phyloP scores from a whole-genome alignment of 306 rosid genomes.

The Ceratonia siliqua region DNA sequence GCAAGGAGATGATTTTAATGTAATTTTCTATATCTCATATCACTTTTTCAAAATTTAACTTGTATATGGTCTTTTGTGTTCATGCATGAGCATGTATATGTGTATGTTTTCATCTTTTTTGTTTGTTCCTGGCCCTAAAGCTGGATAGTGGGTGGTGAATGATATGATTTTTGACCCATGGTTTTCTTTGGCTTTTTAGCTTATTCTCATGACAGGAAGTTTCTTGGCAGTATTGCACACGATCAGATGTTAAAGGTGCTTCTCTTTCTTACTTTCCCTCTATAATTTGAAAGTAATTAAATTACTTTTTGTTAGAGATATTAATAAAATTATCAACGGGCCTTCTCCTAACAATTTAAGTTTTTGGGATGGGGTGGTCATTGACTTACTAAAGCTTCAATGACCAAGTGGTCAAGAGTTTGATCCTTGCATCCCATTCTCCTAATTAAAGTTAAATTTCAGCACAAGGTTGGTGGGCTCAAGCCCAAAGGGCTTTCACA shows the following conservation, averaged over 20 bases:
- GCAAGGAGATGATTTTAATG: not conserved
- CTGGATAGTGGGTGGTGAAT: not conserved
- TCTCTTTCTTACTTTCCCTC: conserved; percentile 2
- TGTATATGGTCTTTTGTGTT: not conserved
- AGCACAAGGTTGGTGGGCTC: no score
- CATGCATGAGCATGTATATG: not conserved
- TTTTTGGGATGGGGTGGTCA: no score
- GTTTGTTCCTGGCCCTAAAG: not conserved
- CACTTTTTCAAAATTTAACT: not conserved
- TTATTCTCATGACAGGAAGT: conserved; percentile 73
- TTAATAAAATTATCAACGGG: no score
- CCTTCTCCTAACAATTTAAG: not conserved
- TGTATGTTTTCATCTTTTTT: not conserved
- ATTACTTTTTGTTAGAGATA: no score
- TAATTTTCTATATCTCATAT: not conserved
- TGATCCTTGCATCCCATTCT: no score
- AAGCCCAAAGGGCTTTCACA: no score
- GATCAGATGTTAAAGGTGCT: conserved; percentile 76
- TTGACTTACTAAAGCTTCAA: no score
- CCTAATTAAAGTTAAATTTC: no score
- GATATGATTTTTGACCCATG: conserved; percentile 25
- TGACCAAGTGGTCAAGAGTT: no score
- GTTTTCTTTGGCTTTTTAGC: conserved; percentile 55
- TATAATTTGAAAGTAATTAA: not conserved
- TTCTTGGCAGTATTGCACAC: conserved; percentile 82